Conservation (phyloP, 106 monocot genomes). For the Gastrodia elata region DNA sequence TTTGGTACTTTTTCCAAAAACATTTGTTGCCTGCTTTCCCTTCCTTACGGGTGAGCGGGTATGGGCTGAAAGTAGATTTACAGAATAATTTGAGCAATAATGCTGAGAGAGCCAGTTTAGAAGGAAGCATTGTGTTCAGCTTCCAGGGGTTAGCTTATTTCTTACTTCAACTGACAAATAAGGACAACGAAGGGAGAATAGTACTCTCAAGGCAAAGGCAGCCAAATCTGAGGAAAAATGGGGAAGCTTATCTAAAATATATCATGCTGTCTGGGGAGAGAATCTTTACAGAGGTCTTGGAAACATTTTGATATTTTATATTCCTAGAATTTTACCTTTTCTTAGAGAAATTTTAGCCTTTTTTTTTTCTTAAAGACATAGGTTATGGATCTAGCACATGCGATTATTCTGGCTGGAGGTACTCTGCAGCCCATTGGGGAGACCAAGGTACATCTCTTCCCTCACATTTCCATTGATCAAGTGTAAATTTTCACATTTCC, state of each 20-base stretch:
- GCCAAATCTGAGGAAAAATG: conserved; percentile 12
- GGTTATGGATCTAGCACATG: conserved; percentile 52
- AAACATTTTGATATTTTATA: background rate
- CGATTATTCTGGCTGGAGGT: conserved; percentile 76
- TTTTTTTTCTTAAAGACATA: conserved; percentile 14
- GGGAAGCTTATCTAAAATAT: conserved; percentile 70
- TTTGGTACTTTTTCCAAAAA: background rate
- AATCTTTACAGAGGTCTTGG: conserved; percentile 72
- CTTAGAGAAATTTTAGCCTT: background rate
- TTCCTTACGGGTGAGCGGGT: conserved; percentile 64
- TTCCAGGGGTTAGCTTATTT: conserved; percentile 73
- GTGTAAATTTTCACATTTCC: conserved; percentile 72
- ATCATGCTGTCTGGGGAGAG: conserved; percentile 87
- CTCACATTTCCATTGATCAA: conserved; percentile 36
- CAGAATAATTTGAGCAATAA: conserved; percentile 9
- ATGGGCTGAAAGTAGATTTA: conserved; percentile 37
- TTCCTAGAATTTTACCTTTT: background rate
- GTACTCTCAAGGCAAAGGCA: conserved; percentile 45
- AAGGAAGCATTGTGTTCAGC: conserved; percentile 53
- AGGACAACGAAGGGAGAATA: conserved; percentile 74
- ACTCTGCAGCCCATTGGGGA: conserved; percentile 95
- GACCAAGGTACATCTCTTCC: conserved; percentile 70
- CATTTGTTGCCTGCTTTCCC: background rate
- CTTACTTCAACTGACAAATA: conserved; percentile 58
- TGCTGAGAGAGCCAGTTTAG: conserved; percentile 13